Evolutionary conservation across 2,329 filamentous ascomycete genomes (phyloP).

Genomic region (Akanthomyces dipterigenus): DNA sequence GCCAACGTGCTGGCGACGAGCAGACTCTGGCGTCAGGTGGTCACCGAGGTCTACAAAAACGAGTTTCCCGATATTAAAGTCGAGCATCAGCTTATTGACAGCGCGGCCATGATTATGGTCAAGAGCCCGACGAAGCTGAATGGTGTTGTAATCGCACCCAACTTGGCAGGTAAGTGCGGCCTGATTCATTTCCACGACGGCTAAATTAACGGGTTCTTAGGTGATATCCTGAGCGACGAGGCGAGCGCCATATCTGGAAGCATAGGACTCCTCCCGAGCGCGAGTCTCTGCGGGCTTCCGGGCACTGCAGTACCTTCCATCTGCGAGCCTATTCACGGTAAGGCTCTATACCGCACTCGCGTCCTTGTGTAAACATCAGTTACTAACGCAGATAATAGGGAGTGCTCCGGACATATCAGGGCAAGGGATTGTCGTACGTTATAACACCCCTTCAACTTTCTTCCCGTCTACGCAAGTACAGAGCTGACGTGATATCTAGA

Average conservation of each 20-base stretch:
- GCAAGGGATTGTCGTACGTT: conserved; percentile 79
- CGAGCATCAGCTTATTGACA: conserved; percentile 88
- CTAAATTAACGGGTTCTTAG: conserved; percentile 52
- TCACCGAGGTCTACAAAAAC: conserved; percentile 74
- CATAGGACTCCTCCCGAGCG: conserved; percentile 81
- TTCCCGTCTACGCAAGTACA: no score
- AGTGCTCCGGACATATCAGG: conserved; percentile 84
- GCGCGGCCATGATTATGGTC: conserved; percentile 95
- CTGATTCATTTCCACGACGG: no score
- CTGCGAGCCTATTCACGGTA: conserved; percentile 96
- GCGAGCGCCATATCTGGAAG: conserved; percentile 80
- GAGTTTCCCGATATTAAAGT: conserved; percentile 86
- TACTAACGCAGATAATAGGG: no score
- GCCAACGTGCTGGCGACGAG: conserved; percentile 92
- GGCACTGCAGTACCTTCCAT: conserved; percentile 79
- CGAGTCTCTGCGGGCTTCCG: conserved; percentile 78
- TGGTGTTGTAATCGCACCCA: conserved; percentile 86
- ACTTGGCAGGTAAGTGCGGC: conserved; percentile 45
- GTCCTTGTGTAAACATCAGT: no score
- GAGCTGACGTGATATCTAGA: no score
- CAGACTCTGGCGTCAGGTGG: conserved; percentile 81
- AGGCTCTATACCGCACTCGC: no score
- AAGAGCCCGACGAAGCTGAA: conserved; percentile 87
- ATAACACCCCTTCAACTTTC: no score
- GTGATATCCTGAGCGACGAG: conserved; percentile 94